These are phyloP conservation scores for Fusarium sp. DNA, from an alignment of 2,329 filamentous ascomycete species.

Conservation along the genomic window DNA sequence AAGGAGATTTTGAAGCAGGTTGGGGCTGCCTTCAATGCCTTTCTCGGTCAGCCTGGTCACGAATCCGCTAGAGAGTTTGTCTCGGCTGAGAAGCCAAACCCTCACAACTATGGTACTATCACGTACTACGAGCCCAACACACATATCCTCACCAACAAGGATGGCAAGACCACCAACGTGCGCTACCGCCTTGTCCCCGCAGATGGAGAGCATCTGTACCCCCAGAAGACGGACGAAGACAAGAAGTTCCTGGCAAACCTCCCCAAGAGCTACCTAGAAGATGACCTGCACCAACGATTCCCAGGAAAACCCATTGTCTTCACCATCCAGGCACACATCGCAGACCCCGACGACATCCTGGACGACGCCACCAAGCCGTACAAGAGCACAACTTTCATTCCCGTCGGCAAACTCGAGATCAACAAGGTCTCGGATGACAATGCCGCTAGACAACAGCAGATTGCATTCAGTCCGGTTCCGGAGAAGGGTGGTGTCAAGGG, in stretches of 20 bases:
- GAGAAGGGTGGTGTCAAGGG: conserved; percentile 17
- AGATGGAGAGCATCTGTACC: conserved; percentile 17
- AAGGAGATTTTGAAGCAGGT: neutral
- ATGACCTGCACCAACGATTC: conserved; percentile 10
- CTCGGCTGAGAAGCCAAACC: conserved; percentile 14
- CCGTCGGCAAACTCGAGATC: conserved; percentile 12
- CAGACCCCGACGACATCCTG: conserved; percentile 2
- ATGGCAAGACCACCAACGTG: conserved; percentile 11
- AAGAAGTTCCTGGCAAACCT: neutral
- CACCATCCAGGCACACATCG: conserved; percentile 22
- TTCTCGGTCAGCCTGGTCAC: neutral
- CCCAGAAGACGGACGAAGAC: neutral
- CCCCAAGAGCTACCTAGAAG: conserved; percentile 13
- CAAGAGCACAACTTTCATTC: neutral
- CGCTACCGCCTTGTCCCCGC: conserved; percentile 12
- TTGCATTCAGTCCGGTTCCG: conserved; percentile 5
- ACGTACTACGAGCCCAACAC: conserved; percentile 30
- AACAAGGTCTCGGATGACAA: conserved; percentile 20
- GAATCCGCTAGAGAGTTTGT: conserved; percentile 10
- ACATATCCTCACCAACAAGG: conserved; percentile 15
- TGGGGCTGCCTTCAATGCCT: neutral
- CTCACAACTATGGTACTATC: conserved; percentile 23
- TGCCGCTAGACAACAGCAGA: conserved; percentile 4
- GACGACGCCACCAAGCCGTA: conserved; percentile 3
- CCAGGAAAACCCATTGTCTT: conserved; percentile 22